Evolutionary conservation across 75 land plant genomes (phyloP), one percentile per base, ranked within the genome.

Genomic region (Pinus albicaulis): DNA sequence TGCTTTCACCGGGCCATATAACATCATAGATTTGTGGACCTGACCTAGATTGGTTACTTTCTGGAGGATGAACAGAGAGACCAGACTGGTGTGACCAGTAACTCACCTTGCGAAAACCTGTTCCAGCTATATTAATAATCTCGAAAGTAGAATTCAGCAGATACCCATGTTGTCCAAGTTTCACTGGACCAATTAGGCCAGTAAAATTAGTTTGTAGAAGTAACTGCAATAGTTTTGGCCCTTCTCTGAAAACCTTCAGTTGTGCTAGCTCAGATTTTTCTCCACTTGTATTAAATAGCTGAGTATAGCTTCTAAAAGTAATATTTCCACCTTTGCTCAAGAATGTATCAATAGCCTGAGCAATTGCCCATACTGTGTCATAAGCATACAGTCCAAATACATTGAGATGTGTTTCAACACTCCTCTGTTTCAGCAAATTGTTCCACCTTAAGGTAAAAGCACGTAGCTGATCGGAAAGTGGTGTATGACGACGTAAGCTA

Each of bases 1-100:
- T 60, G 16, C 57, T 38, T 0, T 59, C 78, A 20, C 91, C 91
- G 0, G 91, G 91, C 91, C 91, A 89, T 38, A 34, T 80, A 1
- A 88, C 71, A 78, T 76, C 59, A 24, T 79, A 59, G 13, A 90
- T 82, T 7, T 64, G 38, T n/a, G 82, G 83, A 57, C 74, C 83
- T 52, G 38, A 79, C 73, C 59, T 63, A 56, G 84, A 86, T 69
- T 61, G 76, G 65, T 88, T 82, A 34, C n/a, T 55, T 75, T 79
- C 85, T 36, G 80, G 85, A 7, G 85, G 74, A 55, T 41, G 24
- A 77, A 77, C 23, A 17, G 85, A 81, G 3, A 87, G 58, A 64
- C 90, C 85, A 31, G 78, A 72, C 44, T 56, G 7, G 15, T 68
- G 79, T 56, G 82, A 74, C 93, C 94, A 92, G 64, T 85, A 89